Evolutionary conservation across 2,329 filamentous ascomycete species (phyloP), one percentile per base, ranked within the genome.

Genomic region (Ceratocystis albifundus): DNA sequence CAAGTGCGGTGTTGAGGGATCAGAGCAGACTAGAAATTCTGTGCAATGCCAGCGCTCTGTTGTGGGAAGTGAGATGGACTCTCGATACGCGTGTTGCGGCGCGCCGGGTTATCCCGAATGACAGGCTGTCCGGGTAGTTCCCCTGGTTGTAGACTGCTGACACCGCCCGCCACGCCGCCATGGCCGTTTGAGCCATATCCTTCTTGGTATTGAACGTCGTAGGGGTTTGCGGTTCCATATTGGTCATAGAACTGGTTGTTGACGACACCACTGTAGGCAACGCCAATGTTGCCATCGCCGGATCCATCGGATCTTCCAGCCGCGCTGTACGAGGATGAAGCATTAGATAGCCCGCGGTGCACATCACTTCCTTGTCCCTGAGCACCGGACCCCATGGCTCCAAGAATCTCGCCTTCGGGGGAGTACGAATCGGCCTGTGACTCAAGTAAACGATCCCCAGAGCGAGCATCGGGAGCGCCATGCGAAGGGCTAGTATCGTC

Each of bases 81-180:
- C 78, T 97, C 92, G 72, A 99, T 97, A 69, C 92, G 85, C 12
- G 94, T 96, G 77, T 96, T 96, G 70, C 94, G 85, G 71, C 94
- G 82, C 32, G 94, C 94, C 69, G 88, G 88, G 70, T 97, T 94
- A 75, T 99, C 94, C 66, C 92, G 85, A 70, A 99, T 96, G 64
- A 99, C 84, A 1, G 94, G 91, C 72, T 89, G 87, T 67, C 79
- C 80, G 46, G 75, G 75, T 67, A 76, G 72, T 71, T 80, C 81
- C 41, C 77, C 75, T 30, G 75, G 75, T 8, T 55, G 46, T 25
- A 67, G 45, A 28, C 48, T 30, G n/a, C 15, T 28, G 7, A 8
- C 28, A 30, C 55, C 28, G 25, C 22, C 48, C 10, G 48, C 48
- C 22, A n/a, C 48, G n/a, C 22, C 32, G 12, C 8, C 28, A 20